phyloP scores from a whole-genome alignment of 2,329 filamentous ascomycete genomes.

The Colletotrichum sublineola region DNA sequence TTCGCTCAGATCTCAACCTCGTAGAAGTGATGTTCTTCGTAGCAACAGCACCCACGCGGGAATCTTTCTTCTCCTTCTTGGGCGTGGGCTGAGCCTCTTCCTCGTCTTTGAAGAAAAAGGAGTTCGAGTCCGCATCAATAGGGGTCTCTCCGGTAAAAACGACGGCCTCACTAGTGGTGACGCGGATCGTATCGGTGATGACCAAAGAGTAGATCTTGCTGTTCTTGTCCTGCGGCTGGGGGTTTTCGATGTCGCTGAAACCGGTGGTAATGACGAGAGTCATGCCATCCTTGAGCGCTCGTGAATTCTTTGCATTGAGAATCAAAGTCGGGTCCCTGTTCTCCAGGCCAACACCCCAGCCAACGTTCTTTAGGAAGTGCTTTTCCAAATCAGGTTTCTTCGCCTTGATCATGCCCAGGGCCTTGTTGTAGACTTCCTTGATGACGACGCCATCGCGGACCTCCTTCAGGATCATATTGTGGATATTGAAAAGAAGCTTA shows the following conservation, averaged over 20 bases:
- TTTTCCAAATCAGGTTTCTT: slow-evolving; percentile 97
- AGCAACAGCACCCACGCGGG: slow-evolving; percentile 86
- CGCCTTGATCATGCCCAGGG: slow-evolving; percentile 80
- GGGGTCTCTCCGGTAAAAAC: slow-evolving; percentile 95
- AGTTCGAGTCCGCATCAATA: slow-evolving; percentile 91
- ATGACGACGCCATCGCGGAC: slow-evolving; percentile 87
- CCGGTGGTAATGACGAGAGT: slow-evolving; percentile 92
- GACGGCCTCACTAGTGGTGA: slow-evolving; percentile 81
- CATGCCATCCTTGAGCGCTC: slow-evolving; percentile 94
- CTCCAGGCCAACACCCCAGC: slow-evolving; percentile 93
- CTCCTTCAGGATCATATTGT: slow-evolving; percentile 91
- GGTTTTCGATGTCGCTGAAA: slow-evolving; percentile 89
- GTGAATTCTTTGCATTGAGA: slow-evolving; percentile 87
- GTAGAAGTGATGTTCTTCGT: slow-evolving; percentile 97
- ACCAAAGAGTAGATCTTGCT: slow-evolving; percentile 91
- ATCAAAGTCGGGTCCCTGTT: slow-evolving; percentile 86
- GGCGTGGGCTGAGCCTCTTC: slow-evolving; percentile 87
- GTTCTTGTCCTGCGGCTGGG: slow-evolving; percentile 88
- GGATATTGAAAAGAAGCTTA: slow-evolving; percentile 85
- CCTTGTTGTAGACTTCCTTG: slow-evolving; percentile 94
- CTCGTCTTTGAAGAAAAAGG: slow-evolving; percentile 99
- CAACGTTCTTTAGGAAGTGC: slow-evolving; percentile 93
- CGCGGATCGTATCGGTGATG: slow-evolving; percentile 92
- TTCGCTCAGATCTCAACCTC: slow-evolving; percentile 89
- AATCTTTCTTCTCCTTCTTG: slow-evolving; percentile 92